phyloP scores from a whole-genome alignment of 2,329 filamentous ascomycete genomes.

The Dactylonectria macrodidyma region DNA sequence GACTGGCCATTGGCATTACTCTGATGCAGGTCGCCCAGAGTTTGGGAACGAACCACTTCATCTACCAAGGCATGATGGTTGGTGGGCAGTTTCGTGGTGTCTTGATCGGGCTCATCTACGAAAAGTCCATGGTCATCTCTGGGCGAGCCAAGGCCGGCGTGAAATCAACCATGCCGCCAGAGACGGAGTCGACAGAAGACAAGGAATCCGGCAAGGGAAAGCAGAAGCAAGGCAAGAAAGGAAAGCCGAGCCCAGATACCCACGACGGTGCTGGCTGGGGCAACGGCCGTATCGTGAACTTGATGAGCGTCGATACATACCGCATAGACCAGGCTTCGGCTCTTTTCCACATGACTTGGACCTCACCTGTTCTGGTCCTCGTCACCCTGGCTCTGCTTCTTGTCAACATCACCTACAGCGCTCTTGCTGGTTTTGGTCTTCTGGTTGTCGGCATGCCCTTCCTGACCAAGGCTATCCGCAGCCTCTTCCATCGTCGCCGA shows the following conservation, averaged over 20 bases:
- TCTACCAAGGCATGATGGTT: slow-evolving; percentile 92
- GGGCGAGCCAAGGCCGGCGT: slow-evolving; percentile 87
- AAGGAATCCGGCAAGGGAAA: slow-evolving; percentile 54
- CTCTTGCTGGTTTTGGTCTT: slow-evolving; percentile 88
- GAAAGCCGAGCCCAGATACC: slow-evolving; percentile 57
- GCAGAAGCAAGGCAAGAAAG: slow-evolving; percentile 56
- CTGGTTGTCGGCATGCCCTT: slow-evolving; percentile 84
- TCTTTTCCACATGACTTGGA: slow-evolving; percentile 94
- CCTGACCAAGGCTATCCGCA: slow-evolving; percentile 82
- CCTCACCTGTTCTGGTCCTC: slow-evolving; percentile 82
- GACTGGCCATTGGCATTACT: slow-evolving; percentile 87
- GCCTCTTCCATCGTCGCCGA: slow-evolving; percentile 81
- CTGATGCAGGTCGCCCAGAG: slow-evolving; percentile 89
- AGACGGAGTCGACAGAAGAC: slow-evolving; percentile 64
- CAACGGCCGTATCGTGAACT: slow-evolving; percentile 90
- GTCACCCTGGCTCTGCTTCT: slow-evolving; percentile 86
- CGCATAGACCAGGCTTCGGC: slow-evolving; percentile 90
- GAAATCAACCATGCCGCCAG: slow-evolving; percentile 48
- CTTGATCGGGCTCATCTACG: slow-evolving; percentile 89
- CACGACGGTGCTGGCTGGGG: slow-evolving; percentile 86
- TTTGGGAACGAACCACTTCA: slow-evolving; percentile 88
- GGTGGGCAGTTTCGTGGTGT: slow-evolving; percentile 87
- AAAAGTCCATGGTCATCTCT: slow-evolving; percentile 92
- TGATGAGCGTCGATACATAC: slow-evolving; percentile 97
- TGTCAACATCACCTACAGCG: slow-evolving; percentile 91